Base-by-base conservation (phyloP, 106 monocot genomes). In the Agapanthus africanus region DNA sequence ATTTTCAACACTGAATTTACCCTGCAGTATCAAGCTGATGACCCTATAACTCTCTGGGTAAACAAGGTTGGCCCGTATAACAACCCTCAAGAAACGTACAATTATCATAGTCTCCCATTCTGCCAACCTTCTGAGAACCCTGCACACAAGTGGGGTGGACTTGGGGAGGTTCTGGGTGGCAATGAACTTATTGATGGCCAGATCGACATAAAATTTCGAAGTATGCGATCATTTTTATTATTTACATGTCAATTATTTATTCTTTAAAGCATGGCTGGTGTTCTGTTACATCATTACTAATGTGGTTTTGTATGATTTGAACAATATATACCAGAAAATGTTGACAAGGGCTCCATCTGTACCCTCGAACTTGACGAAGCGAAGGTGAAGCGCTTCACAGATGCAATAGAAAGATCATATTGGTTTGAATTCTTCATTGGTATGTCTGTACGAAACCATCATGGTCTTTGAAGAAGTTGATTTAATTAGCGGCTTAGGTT, bases 101-200 rank as follows among this genome's bases (percentile, higher is more conserved):
- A 99, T 69, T 99, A 99, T 70, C 90, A 99, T 59, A 92, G 81
- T 74, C 97, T 99, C 73, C 97, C 89, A 34, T 97, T 97, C 72
- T 97, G 97, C 71, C 86, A 89, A 54, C 84, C 82, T 18, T 77
- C 63, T 61, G 89, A 82, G 61, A 92, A 89, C 70, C 87, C 87
- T 75, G 65, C 62, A 25, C 92, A 99, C 66, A 99, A 92, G 65
- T 99, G 97, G 97, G 87, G 92, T 64, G 97, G 97, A 14, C 89
- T 99, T 75, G 97, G 97, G 16, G 97, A 99, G 78, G 97, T 99
- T 80, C 65, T 99, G 16, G 97, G 97, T 60, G 97, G 97, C 62
- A 99, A 99, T 87, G 97, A 92, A 73, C 92, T 99, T 46, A 92
- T 99, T 75, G 90, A 99, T 68, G 90, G 97, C 76, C 89, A 99